Conservation (phyloP, 176 grass and related monocot genomes). For the Rhynchospora breviuscula region DNA sequence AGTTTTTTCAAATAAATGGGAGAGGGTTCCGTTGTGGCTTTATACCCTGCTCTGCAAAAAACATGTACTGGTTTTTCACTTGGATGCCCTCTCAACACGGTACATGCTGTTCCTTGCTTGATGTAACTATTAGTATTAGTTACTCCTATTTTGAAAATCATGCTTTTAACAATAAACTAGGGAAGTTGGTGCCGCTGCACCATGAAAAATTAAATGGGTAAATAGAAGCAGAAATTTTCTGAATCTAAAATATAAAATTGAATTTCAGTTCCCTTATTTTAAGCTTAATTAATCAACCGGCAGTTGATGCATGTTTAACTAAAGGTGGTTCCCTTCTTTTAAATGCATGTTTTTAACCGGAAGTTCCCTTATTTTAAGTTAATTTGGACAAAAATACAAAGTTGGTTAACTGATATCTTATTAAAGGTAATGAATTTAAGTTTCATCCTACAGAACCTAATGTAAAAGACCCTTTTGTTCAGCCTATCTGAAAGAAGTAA, state of each 20-base stretch:
- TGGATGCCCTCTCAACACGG: conserved; percentile 36
- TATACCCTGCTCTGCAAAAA: conserved; percentile 34
- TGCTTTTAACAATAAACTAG: not conserved
- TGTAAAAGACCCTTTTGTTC: not conserved
- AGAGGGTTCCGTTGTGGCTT: conserved; percentile 37
- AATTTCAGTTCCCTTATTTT: not conserved
- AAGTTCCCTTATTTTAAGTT: not conserved
- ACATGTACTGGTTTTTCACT: conserved; percentile 74
- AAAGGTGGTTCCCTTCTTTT: no score
- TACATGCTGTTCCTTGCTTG: not conserved
- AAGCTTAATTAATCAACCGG: not conserved
- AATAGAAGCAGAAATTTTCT: not conserved
- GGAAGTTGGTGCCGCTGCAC: not conserved
- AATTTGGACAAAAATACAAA: not conserved
- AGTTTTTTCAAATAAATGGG: conserved; percentile 35
- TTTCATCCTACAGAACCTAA: not conserved
- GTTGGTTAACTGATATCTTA: not conserved
- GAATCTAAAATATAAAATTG: not conserved
- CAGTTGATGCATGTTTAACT: not conserved
- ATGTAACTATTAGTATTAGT: not conserved
- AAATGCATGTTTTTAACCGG: no score
- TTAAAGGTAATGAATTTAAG: not conserved
- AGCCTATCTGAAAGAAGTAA: not conserved
- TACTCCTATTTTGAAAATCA: not conserved
- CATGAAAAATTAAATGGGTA: not conserved